Base-by-base conservation (phyloP, 768 basidiomycete species). In the Antrodiella citrinella region DNA sequence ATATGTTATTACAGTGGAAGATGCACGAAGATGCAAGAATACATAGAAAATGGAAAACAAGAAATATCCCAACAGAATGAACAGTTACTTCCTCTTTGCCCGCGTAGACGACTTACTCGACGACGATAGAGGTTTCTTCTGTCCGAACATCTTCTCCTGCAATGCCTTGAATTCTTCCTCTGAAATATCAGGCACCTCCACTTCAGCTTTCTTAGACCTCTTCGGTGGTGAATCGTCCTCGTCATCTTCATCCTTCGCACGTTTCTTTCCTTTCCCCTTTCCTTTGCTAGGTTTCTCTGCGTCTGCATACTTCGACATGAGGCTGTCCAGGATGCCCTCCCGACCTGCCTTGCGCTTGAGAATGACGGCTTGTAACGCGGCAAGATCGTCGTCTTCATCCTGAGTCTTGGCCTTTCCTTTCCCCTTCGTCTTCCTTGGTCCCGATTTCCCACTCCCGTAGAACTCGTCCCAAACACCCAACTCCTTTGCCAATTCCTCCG, bases 391-490 rank as follows among this genome's bases (percentile, higher is more conserved):
- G 15, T 77, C 80, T 3, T 69, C 74, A 1, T 65, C 72, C 13
- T 45, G 45, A 26, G 49, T 50, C 30, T 49, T 57, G 12, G 52
- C 51, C 54, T 50, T 57, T 15, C 47, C 57, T 55, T 50, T 68
- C 61, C 44, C 58, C 54, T 77, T 82, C 12, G 67, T 67, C 65
- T 78, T 80, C 55, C 80, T 73, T 26, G 78, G 70, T 4, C 80
- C 77, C 1, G 73, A 65, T 66, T 84, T 87, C 3, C 86, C 89
- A 54, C 73, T 80, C 3, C 86, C 89, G 60, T 88, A 91, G 59
- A 92, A 92, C 57, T 92, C 90, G 50, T 96, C 92, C 91, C 91
- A 94, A 9, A 96, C 87, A 2, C 92, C 93, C 13, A 97, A 67
- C 54, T 91, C 89, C 57, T 82, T 89, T 4, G 93, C 93, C 39